Conservation (phyloP, 202 grass and related monocot genomes). For the Dendrocalamus latiflorus region DNA sequence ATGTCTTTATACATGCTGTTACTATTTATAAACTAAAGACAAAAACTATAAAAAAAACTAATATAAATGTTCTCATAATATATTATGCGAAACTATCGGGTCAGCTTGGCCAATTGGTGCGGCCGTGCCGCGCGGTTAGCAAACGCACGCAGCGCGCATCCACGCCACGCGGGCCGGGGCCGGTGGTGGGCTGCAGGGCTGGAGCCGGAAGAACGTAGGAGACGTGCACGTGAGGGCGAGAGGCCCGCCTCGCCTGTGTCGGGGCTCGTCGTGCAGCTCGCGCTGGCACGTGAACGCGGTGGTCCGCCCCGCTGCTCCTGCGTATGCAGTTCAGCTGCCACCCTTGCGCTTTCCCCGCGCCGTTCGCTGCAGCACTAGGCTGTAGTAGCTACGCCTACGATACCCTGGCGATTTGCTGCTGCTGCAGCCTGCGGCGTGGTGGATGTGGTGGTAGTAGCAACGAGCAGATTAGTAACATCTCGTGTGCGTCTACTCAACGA, state of each 20-base stretch:
- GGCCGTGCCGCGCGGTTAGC: too few species aligned
- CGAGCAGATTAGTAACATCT: not conserved
- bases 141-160: too few species aligned
- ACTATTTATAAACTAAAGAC: too few species aligned
- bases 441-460: not conserved
- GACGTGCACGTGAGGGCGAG: not conserved
- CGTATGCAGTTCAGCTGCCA: not conserved
- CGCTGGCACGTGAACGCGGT: slow-evolving; percentile 27
- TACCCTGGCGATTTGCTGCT: not conserved
- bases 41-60: too few species aligned
- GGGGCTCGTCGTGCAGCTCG: not conserved
- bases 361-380: not conserved
- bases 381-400: not conserved
- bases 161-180: too few species aligned
- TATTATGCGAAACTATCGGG: too few species aligned
- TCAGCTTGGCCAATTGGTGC: too few species aligned
- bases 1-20: too few species aligned
- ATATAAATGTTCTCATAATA: too few species aligned
- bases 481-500: not conserved
- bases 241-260: not conserved
- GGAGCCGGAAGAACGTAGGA: not conserved
- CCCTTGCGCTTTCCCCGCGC: not conserved
- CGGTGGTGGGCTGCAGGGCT: not conserved
- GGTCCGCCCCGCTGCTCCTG: slow-evolving; percentile 5
- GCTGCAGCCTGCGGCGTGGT: not conserved